Evolutionary conservation across 768 basidiomycete genomes (phyloP).

Genomic region (Cystoderma amianthinum): DNA sequence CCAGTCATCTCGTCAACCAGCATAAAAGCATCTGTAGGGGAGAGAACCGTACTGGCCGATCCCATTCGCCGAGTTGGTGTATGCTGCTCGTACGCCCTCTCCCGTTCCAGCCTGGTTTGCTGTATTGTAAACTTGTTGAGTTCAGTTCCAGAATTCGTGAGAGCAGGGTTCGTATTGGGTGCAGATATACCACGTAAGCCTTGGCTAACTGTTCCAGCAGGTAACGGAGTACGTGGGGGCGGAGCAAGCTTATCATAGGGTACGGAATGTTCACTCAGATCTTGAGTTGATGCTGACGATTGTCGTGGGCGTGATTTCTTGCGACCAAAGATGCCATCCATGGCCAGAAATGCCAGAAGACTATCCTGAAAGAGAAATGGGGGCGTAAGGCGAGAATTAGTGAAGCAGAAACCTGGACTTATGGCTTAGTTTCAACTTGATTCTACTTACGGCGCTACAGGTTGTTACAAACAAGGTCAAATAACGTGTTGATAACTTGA

Average conservation of each 20-base stretch:
- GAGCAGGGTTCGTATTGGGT: constrained; percentile 76
- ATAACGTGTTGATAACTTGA: too few species aligned
- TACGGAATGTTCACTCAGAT: constrained; percentile 59
- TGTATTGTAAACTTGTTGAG: constrained; percentile 55
- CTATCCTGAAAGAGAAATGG: neutral
- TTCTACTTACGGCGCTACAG: too few species aligned
- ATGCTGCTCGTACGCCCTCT: constrained; percentile 39
- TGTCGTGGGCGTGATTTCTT: constrained; percentile 57
- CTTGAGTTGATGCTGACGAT: constrained; percentile 52
- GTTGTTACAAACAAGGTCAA: too few species aligned
- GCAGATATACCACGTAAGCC: constrained; percentile 67
- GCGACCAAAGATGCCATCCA: constrained; percentile 66
- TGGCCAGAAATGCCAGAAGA: constrained; percentile 19
- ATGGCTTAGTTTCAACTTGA: too few species aligned
- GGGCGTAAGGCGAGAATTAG: too few species aligned
- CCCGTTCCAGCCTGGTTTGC: constrained; percentile 46
- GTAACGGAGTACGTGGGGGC: constrained; percentile 50
- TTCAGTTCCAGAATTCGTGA: constrained; percentile 67
- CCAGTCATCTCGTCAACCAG: constrained; percentile 45
- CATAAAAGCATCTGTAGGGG: constrained; percentile 53
- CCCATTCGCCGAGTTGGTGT: constrained; percentile 32
- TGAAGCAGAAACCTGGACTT: too few species aligned
- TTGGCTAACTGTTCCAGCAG: constrained; percentile 50
- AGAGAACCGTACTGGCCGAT: constrained; percentile 43
- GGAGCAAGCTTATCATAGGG: constrained; percentile 66